These are phyloP conservation scores for Chrysoporthe austroafricana DNA, from an alignment of 2,329 filamentous ascomycete species.

Conservation along the genomic window DNA sequence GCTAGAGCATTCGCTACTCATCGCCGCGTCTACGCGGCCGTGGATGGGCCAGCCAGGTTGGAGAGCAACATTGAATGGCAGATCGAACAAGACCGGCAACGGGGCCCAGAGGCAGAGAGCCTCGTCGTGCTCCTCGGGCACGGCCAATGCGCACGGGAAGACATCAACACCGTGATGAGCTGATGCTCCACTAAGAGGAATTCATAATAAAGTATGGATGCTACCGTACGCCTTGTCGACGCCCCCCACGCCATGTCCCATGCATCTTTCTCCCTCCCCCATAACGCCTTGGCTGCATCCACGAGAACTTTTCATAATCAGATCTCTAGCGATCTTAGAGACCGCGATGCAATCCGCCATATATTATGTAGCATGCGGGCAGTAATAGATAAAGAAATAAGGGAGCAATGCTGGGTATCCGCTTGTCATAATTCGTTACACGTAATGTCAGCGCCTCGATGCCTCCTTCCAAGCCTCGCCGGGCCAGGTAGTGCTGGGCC, in stretches of 20 bases:
- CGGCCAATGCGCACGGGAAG: neutral
- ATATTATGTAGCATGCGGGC: neutral
- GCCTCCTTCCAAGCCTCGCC: neutral
- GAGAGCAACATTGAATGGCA: too few species aligned
- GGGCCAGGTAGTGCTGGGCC: neutral
- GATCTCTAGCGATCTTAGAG: neutral
- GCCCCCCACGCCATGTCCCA: neutral
- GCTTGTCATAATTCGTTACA: constrained; percentile 1
- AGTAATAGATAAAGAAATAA: neutral
- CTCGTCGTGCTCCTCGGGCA: neutral
- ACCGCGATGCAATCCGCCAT: neutral
- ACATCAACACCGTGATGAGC: neutral
- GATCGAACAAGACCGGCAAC: neutral
- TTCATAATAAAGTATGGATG: neutral
- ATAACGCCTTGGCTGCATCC: neutral
- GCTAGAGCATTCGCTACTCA: too few species aligned
- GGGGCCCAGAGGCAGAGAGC: too few species aligned
- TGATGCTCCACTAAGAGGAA: neutral
- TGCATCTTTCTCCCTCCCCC: neutral
- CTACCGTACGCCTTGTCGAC: neutral
- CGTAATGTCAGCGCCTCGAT: neutral
- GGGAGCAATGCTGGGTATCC: neutral
- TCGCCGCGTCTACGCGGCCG: too few species aligned
- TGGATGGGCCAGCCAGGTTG: neutral
- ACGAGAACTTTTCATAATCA: neutral